Conservation (phyloP, 257 asterid species). For the Leonotis leonurus region DNA sequence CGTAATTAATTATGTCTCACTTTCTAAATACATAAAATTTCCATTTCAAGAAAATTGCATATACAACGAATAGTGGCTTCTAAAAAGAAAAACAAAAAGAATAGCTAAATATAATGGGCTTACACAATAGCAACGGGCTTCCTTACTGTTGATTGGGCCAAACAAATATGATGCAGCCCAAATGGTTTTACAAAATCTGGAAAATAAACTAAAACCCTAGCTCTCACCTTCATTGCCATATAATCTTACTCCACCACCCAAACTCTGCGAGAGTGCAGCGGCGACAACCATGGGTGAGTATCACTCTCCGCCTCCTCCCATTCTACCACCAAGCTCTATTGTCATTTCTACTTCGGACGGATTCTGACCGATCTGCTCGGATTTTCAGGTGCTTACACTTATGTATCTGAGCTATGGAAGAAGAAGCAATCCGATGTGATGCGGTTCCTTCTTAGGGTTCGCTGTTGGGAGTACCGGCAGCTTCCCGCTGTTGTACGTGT, state of each 20-base stretch:
- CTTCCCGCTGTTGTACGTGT: slow-evolving; percentile 2
- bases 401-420: slow-evolving; percentile 6
- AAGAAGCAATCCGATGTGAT: slow-evolving; percentile 5
- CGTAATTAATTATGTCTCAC: too few relatives aligned
- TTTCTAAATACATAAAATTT: too few relatives aligned
- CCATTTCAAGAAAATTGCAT: too few relatives aligned
- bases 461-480: slow-evolving; percentile 2
- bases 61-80: too few relatives aligned
- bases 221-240: not conserved
- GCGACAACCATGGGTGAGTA: not conserved
- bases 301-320: not conserved
- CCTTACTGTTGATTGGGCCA: not conserved
- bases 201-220: not conserved
- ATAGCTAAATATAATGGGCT: too few relatives aligned
- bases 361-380: not conserved
- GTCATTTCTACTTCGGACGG: not conserved
- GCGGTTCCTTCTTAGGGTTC: slow-evolving; percentile 6
- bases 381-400: slow-evolving; percentile 4
- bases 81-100: too few relatives aligned
- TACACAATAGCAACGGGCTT: too few relatives aligned
- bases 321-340: not conserved
- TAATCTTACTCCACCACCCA: not conserved
- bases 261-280: not conserved
- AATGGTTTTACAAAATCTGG: not conserved
- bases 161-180: not conserved